Base-by-base conservation (phyloP, 2,329 filamentous ascomycete genomes). In the Hypoxylon sp. region DNA sequence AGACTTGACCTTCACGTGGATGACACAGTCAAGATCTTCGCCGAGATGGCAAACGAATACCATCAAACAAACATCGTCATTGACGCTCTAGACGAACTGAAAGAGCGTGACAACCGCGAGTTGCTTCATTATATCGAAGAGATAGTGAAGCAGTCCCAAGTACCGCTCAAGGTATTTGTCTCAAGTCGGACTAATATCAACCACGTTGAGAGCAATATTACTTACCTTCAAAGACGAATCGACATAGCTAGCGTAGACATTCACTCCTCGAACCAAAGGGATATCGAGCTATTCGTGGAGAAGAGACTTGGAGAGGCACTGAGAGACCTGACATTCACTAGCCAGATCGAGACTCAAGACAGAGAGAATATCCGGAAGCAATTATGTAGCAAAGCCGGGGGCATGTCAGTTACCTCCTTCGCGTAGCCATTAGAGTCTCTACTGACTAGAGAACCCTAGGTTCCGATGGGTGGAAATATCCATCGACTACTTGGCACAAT, bases 381-480 rank as follows among this genome's bases (percentile, higher is more conserved):
- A 37, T 11, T 37, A 37, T 37, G 32, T 13, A 13, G 32, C 10
- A 11, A 37, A 11, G 32, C 32, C 5, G 10, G 5, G 32, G 32
- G 32, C 8, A 37, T 37, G 32, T 37, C 3, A 37, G 32, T n/a
- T n/a, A n/a, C n/a, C n/a, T n/a, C n/a, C n/a, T n/a, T n/a, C n/a
- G n/a, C n/a, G n/a, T n/a, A n/a, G n/a, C n/a, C n/a, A 35, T 35
- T 10, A 46, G 17, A 46, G 17, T 3, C 17, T 21, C 17, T 19
- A 21, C 17, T 46, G 6, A 46, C n/a, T 46, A 11, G 3, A 7
- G 8, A 21, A 46, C 24, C 24, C 8, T 8, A 47, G 44, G 44
- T 47, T 47, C 44, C 44, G 44, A 27, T 47, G 44, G 44, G 44
- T 24, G 8, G 44, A 47, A 47, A 3, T 47, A 19, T 47, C 44